Evolutionary conservation across 2,329 filamentous ascomycete genomes (phyloP).

Genomic region (Talaromyces islandicus): DNA sequence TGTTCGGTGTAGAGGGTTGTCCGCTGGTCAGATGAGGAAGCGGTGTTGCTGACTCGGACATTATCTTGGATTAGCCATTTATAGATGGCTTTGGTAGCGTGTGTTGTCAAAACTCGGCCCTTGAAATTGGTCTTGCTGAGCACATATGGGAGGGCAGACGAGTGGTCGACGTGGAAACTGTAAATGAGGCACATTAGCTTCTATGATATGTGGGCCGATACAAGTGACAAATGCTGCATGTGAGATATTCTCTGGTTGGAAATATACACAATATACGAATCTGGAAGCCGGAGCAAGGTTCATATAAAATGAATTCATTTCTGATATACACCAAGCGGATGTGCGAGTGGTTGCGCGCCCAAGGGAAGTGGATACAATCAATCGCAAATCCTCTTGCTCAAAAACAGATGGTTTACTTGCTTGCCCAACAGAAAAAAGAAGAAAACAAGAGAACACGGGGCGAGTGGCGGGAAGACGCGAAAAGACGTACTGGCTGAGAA

Average conservation of each 20-base stretch:
- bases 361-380: background rate
- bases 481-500: constrained; percentile 94
- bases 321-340: constrained; percentile 29
- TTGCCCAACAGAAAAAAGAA: background rate
- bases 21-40: constrained; percentile 56
- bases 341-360: constrained; percentile 4
- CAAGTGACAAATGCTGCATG: background rate
- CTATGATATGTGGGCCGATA: background rate
- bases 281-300: constrained; percentile 11
- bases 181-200: constrained; percentile 21
- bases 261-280: constrained; percentile 12
- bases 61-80: constrained; percentile 99
- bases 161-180: constrained; percentile 98
- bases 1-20: constrained; percentile 83
- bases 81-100: constrained; percentile 98
- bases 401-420: constrained; percentile 12
- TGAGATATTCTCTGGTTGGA: background rate
- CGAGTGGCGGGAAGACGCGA: constrained; percentile 10
- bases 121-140: constrained; percentile 97
- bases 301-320: constrained; percentile 26
- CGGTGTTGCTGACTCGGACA: constrained; percentile 74
- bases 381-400: constrained; percentile 4
- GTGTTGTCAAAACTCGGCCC: constrained; percentile 96
- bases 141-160: constrained; percentile 96
- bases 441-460: background rate